phyloP scores from a whole-genome alignment of 192 early-diverging fungal species.

The Gonapodya sp. region DNA sequence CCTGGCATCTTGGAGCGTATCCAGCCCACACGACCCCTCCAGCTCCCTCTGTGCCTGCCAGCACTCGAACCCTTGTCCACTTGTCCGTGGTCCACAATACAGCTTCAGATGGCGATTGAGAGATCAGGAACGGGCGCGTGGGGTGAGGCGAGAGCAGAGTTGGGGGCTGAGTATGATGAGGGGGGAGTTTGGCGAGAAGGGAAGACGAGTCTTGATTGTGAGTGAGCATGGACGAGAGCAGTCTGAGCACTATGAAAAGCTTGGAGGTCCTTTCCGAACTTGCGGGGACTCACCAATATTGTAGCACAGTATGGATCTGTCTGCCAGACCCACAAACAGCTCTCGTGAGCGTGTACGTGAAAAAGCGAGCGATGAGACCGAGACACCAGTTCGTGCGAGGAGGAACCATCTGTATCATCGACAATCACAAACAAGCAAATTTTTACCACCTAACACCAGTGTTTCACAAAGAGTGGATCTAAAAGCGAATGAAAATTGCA shows the following conservation, averaged over 20 bases:
- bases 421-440: no score
- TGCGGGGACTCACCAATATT: neutral
- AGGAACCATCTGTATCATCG: constrained; percentile 1
- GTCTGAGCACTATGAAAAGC: no score
- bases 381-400: neutral
- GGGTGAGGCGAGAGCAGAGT: neutral
- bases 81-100: neutral
- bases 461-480: neutral
- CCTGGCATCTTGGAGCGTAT: neutral
- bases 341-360: neutral
- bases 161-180: neutral
- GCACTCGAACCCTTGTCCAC: neutral
- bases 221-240: no score
- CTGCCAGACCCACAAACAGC: neutral
- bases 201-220: neutral
- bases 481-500: neutral
- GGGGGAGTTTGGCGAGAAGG: neutral
- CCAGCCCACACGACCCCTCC: neutral
- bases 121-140: neutral
- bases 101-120: neutral
- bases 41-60: neutral
- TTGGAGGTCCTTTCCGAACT: no score
- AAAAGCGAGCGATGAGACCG: neutral
- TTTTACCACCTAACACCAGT: neutral
- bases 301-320: neutral